Conservation (phyloP, 2,329 filamentous ascomycete species). For the Nectriaceae sp. region DNA sequence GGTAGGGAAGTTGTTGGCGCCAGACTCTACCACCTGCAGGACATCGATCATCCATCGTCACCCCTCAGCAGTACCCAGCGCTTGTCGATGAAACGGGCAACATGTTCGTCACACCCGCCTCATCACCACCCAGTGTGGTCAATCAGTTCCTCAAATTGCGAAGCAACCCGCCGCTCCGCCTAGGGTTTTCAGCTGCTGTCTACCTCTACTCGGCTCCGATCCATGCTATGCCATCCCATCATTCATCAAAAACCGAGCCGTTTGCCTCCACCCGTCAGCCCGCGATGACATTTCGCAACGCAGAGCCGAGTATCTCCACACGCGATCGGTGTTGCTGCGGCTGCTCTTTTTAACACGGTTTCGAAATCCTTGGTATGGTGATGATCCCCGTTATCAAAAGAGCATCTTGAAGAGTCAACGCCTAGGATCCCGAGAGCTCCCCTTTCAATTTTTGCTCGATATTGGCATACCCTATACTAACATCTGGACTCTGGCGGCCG, state of each 20-base stretch:
- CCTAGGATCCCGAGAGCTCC: too few species aligned
- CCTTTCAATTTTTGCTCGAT: too few species aligned
- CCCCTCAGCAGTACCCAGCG: conserved; percentile 4
- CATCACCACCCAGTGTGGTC: conserved; percentile 7
- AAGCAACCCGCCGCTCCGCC: not conserved
- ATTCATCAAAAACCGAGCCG: not conserved
- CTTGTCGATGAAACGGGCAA: conserved; percentile 17
- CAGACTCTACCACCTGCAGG: conserved; percentile 8
- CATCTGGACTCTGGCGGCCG: too few species aligned
- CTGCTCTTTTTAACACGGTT: too few species aligned
- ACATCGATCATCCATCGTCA: conserved; percentile 8
- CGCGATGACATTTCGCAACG: not conserved
- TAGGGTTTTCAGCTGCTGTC: conserved; percentile 5
- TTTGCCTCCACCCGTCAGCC: not conserved
- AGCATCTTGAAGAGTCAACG: too few species aligned
- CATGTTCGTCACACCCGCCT: conserved; percentile 23
- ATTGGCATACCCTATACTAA: too few species aligned
- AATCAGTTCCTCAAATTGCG: conserved; percentile 20
- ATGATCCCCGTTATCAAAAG: too few species aligned
- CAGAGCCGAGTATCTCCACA: not conserved
- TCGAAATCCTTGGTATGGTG: too few species aligned
- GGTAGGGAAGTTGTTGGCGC: not conserved
- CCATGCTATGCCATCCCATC: conserved; percentile 5
- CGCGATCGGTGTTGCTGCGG: not conserved
- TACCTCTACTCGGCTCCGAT: conserved; percentile 18